A percentile compares a stretch with the other conserved stretches of the same genome.
phyloP scores from a whole-genome alignment of 495 filamentous ascomycete species.

The Lasiosphaeria ovina region DNA sequence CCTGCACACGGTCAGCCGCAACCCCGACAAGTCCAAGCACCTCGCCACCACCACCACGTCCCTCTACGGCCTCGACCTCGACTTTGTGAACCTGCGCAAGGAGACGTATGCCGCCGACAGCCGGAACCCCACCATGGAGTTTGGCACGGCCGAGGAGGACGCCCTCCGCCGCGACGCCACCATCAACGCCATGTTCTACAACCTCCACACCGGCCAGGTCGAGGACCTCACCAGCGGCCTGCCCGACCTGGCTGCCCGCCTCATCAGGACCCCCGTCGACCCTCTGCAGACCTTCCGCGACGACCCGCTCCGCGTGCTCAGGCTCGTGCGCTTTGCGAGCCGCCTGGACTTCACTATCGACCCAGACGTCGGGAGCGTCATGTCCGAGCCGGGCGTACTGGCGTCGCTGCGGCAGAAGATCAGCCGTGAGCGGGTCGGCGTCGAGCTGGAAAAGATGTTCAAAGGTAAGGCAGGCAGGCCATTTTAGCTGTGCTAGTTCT shows the following conservation, averaged over 20 bases:
- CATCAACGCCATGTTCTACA: conserved; percentile 95
- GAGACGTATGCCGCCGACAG: conserved; percentile 85
- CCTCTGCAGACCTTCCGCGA: conserved; percentile 93
- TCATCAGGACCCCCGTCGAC: conserved; percentile 84
- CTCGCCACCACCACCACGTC: conserved; percentile 86
- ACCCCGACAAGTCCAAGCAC: conserved; percentile 97
- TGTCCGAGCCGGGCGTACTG: conserved; percentile 72
- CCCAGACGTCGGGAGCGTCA: conserved; percentile 60
- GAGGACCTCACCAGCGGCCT: conserved; percentile 87
- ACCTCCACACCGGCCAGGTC: conserved; percentile 69
- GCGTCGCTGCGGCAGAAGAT: conserved; percentile 83
- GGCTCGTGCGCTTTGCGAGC: conserved; percentile 87
- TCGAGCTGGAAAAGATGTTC: conserved; percentile 89
- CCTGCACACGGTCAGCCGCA: conserved; percentile 76
- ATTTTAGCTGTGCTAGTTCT: background rate
- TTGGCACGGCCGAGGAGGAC: conserved; percentile 88
- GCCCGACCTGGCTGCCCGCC: conserved; percentile 63
- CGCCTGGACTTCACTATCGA: conserved; percentile 78
- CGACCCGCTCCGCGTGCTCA: conserved; percentile 86
- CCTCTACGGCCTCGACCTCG: conserved; percentile 84
- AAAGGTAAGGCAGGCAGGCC: conserved; percentile 63
- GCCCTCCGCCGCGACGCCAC: conserved; percentile 88
- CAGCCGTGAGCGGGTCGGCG: conserved; percentile 79
- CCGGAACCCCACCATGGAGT: conserved; percentile 88
- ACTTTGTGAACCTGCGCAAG: conserved; percentile 90